Conservation (phyloP, 768 basidiomycete genomes). For the Auriscalpium microsporum region DNA sequence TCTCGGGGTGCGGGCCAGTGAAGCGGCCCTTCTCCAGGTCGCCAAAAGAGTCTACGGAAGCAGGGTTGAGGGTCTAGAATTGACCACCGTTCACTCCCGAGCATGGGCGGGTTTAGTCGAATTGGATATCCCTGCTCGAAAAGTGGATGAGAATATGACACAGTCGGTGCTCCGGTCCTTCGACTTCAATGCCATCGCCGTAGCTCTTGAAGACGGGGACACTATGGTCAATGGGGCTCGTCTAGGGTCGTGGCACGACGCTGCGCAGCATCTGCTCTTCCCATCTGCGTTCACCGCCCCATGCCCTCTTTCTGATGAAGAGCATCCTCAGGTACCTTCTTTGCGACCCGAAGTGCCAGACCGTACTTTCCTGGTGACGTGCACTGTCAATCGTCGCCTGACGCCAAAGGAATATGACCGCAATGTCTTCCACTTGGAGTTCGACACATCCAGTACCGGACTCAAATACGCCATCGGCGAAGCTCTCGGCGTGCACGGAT, state of each 20-base stretch:
- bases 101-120: conserved; percentile 64
- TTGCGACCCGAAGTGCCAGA: conserved; percentile 84
- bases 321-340: conserved; percentile 52
- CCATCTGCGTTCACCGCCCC: conserved; percentile 64
- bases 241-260: conserved; percentile 71
- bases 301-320: conserved; percentile 27
- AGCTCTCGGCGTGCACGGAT: conserved; percentile 94
- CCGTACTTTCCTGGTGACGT: conserved; percentile 88
- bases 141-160: conserved; percentile 11
- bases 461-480: conserved; percentile 95
- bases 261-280: conserved; percentile 85
- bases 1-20: conserved; percentile 53
- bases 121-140: conserved; percentile 27
- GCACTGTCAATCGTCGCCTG: conserved; percentile 87
- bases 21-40: conserved; percentile 43
- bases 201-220: conserved; percentile 51
- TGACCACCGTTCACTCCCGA: conserved; percentile 43
- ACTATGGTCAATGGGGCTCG: conserved; percentile 52
- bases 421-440: conserved; percentile 98
- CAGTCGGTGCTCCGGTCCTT: conserved; percentile 43
- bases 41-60: conserved; percentile 40
- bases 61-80: conserved; percentile 37
- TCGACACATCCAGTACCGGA: conserved; percentile 85
- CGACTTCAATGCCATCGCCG: conserved; percentile 66
- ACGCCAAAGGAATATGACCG: conserved; percentile 95